Conservation (phyloP, 148 eudicot species). For the Camellia sinensis region DNA sequence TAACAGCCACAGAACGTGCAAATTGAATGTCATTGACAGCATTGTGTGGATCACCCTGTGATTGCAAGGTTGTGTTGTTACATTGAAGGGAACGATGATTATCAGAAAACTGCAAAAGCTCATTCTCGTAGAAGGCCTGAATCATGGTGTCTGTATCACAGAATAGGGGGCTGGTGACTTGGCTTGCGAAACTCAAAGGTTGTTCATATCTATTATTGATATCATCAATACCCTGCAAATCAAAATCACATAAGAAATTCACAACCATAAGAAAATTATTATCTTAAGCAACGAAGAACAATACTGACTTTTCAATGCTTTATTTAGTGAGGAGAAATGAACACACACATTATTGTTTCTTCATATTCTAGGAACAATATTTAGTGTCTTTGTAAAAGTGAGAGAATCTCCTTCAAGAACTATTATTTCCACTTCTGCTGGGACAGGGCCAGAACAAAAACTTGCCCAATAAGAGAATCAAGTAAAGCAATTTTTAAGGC, state of each 20-base stretch:
- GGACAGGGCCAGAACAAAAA: too few species aligned
- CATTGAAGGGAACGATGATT: conserved; percentile 37
- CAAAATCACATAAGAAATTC: conserved; percentile 43
- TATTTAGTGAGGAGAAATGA: too few species aligned
- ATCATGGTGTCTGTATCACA: conserved; percentile 40
- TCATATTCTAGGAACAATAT: too few species aligned
- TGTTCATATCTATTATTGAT: conserved; percentile 27
- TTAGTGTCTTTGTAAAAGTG: too few species aligned
- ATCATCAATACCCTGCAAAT: conserved; percentile 38
- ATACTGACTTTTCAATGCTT: too few species aligned
- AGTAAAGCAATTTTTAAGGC: too few species aligned
- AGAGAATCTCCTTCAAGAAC: too few species aligned
- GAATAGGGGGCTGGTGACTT: conserved; percentile 32
- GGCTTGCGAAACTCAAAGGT: conserved; percentile 22
- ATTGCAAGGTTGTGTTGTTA: conserved; percentile 28
- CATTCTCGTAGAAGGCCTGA: conserved; percentile 34
- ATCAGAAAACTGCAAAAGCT: conserved; percentile 45
- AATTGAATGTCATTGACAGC: conserved; percentile 28
- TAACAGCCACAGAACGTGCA: conserved; percentile 27
- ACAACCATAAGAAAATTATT: conserved; percentile 36
- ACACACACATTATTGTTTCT: too few species aligned
- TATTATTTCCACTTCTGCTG: too few species aligned
- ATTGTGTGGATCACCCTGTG: conserved; percentile 33
- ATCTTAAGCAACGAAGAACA: too few species aligned
- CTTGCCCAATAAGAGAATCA: too few species aligned